Conservation (phyloP, 2,329 filamentous ascomycete species). For the Shiraia bambusicola region DNA sequence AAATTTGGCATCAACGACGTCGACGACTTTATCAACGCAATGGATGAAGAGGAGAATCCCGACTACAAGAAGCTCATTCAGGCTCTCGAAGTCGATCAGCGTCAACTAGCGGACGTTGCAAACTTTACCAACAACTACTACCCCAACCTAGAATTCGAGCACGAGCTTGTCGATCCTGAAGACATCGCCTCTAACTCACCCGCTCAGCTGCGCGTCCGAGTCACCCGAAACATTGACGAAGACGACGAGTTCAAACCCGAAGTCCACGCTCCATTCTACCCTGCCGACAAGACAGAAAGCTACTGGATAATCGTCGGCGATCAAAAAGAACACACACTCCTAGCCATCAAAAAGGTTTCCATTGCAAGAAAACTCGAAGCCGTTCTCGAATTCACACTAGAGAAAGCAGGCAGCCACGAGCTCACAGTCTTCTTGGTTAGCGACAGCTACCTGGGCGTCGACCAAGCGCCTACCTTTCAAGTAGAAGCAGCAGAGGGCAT, state of each 20-base stretch:
- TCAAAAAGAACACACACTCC: slow-evolving; percentile 79
- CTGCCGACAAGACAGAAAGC: slow-evolving; percentile 88
- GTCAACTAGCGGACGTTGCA: slow-evolving; percentile 84
- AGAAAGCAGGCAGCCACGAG: slow-evolving; percentile 78
- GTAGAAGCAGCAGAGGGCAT: slow-evolving; percentile 87
- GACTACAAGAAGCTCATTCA: slow-evolving; percentile 77
- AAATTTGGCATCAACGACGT: slow-evolving; percentile 86
- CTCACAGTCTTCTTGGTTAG: slow-evolving; percentile 94
- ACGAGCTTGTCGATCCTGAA: slow-evolving; percentile 79
- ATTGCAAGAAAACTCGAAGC: slow-evolving; percentile 77
- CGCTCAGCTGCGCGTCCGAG: slow-evolving; percentile 77
- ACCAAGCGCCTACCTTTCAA: slow-evolving; percentile 89
- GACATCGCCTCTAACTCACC: slow-evolving; percentile 78
- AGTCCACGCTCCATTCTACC: slow-evolving; percentile 95
- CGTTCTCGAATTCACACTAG: slow-evolving; percentile 84
- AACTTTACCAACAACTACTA: slow-evolving; percentile 96
- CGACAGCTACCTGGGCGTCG: slow-evolving; percentile 94
- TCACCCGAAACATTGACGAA: slow-evolving; percentile 78
- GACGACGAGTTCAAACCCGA: slow-evolving; percentile 73
- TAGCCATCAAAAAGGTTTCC: slow-evolving; percentile 93
- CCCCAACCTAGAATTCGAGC: slow-evolving; percentile 89
- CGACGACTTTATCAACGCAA: slow-evolving; percentile 97
- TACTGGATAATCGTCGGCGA: slow-evolving; percentile 98
- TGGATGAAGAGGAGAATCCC: slow-evolving; percentile 92
- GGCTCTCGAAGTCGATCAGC: slow-evolving; percentile 74